Evolutionary conservation across 129 eudicot genomes (phyloP).

Genomic region (Centaurea solstitialis): DNA sequence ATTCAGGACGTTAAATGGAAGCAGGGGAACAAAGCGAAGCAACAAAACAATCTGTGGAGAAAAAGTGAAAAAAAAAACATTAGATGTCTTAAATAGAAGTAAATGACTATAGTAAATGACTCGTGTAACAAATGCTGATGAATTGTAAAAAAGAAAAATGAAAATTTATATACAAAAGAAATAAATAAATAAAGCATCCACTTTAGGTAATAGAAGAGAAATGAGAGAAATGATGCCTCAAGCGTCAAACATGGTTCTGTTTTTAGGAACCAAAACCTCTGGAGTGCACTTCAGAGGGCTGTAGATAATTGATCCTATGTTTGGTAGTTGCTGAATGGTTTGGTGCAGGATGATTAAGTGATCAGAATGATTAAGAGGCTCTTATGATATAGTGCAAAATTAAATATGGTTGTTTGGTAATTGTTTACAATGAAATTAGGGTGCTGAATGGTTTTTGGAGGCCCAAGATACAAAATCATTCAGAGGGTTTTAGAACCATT

Average conservation of each 20-base stretch:
- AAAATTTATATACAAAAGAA: background rate
- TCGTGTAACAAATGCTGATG: background rate
- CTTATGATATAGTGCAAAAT: too few relatives aligned
- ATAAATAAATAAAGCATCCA: background rate
- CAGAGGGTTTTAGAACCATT: too few relatives aligned
- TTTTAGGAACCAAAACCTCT: background rate
- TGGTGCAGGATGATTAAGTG: too few relatives aligned
- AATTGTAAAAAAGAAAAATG: background rate
- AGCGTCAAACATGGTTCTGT: background rate
- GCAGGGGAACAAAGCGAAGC: constrained; percentile 92
- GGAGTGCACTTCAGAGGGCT: background rate
- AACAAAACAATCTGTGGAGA: constrained; percentile 80
- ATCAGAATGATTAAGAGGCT: too few relatives aligned
- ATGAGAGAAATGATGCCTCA: background rate
- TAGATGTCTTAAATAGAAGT: constrained; percentile 3
- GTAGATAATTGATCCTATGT: background rate
- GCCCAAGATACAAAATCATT: too few relatives aligned
- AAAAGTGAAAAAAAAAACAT: constrained; percentile 6
- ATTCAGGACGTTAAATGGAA: constrained; percentile 91
- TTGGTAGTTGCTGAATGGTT: too few relatives aligned
- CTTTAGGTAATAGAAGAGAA: background rate
- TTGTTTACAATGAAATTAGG: too few relatives aligned
- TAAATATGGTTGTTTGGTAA: too few relatives aligned
- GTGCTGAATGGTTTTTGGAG: too few relatives aligned
- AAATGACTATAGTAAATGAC: background rate